phyloP scores from a whole-genome alignment of 306 rosid species.

The Sindora glabra region DNA sequence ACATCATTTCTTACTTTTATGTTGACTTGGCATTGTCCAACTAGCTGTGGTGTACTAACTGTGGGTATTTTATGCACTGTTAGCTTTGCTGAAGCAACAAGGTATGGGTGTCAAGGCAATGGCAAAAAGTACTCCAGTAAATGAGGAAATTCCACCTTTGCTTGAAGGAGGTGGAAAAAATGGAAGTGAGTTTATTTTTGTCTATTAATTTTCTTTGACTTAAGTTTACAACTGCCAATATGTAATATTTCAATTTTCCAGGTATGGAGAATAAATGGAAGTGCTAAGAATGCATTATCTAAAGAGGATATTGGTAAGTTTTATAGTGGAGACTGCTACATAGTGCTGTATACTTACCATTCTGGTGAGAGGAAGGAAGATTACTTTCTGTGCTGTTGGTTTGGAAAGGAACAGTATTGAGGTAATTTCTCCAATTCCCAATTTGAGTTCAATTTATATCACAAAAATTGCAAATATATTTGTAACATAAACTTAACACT shows the following conservation, averaged over 20 bases:
- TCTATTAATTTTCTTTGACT: neutral
- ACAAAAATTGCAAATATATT: neutral
- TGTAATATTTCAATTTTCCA: conserved; percentile 17
- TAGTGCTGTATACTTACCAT: conserved; percentile 73
- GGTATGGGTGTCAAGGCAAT: conserved; percentile 79
- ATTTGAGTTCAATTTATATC: conserved; percentile 17
- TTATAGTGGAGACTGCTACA: conserved; percentile 83
- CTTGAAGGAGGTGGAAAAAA: conserved; percentile 95
- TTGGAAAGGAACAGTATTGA: conserved; percentile 80
- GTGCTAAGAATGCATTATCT: conserved; percentile 59
- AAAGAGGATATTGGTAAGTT: conserved; percentile 82
- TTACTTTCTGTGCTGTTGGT: conserved; percentile 90
- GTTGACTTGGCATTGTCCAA: conserved; percentile 17
- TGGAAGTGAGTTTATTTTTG: conserved; percentile 55
- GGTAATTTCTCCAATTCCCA: conserved; percentile 41
- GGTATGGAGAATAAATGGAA: conserved; percentile 81
- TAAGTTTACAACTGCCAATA: neutral
- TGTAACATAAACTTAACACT: neutral
- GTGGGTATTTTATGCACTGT: conserved; percentile 14
- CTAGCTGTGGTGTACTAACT: conserved; percentile 18
- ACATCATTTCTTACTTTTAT: conserved; percentile 7
- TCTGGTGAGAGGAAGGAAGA: conserved; percentile 95
- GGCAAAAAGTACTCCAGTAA: conserved; percentile 54
- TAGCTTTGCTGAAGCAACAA: conserved; percentile 97
- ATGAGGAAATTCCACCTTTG: conserved; percentile 88